These are phyloP conservation scores for Gossypium mustelinum DNA, from an alignment of 345 rosid species.

Conservation along the genomic window DNA sequence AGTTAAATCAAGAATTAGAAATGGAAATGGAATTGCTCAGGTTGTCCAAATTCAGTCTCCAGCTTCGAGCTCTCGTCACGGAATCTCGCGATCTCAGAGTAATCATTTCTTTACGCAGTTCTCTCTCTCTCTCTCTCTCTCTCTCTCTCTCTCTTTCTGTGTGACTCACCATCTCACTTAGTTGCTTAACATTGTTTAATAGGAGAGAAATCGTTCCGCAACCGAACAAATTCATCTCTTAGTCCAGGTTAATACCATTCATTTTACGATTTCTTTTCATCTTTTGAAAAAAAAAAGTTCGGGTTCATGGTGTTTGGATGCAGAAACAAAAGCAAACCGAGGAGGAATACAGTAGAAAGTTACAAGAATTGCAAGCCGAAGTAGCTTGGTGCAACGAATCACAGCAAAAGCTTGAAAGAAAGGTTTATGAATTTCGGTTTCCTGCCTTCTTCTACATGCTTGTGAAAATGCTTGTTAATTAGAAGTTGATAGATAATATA, in stretches of 20 bases:
- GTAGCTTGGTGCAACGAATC: constrained; percentile 46
- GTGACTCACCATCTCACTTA: constrained; percentile 1
- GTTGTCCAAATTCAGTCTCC: constrained; percentile 73
- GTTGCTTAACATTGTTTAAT: background rate
- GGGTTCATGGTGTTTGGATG: constrained; percentile 19
- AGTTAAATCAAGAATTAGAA: background rate
- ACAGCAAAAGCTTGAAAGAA: constrained; percentile 56
- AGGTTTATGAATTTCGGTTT: constrained; percentile 31
- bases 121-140: background rate
- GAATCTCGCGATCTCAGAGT: constrained; percentile 72
- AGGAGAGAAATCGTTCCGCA: constrained; percentile 60
- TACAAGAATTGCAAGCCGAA: constrained; percentile 61
- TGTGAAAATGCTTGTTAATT: constrained; percentile 19
- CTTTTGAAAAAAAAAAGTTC: background rate
- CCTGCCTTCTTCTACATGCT: constrained; percentile 20
- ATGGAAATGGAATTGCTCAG: constrained; percentile 74
- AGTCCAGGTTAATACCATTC: constrained; percentile 43
- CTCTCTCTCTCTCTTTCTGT: background rate
- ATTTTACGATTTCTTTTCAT: background rate
- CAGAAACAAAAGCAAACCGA: constrained; percentile 75
- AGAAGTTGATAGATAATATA: constrained; percentile 5
- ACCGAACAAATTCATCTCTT: constrained; percentile 42
- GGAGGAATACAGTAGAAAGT: constrained; percentile 51
- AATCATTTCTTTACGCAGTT: background rate
- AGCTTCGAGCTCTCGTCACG: constrained; percentile 56